Base-by-base conservation (phyloP, 139 green algal species). In the Ostreobium quekettii region DNA sequence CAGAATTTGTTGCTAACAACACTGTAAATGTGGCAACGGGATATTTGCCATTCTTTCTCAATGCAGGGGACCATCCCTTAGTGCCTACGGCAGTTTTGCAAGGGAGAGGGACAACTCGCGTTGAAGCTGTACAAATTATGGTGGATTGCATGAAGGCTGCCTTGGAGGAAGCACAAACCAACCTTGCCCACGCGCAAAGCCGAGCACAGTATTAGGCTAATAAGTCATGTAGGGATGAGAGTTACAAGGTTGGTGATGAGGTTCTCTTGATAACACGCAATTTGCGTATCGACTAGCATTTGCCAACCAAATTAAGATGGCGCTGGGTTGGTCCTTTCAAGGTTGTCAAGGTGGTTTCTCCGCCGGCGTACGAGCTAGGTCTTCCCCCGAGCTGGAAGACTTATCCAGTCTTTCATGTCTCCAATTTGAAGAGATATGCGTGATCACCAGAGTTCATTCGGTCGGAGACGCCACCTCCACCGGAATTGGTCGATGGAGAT, bases 1-100 rank as follows among this genome's bases (percentile, higher is more conserved):
- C 61, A n/a, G 71, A 83, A 65, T 78, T 78, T 57, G 66, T 68
- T 15, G 46, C 59, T 38, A 83, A 83, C 60, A 75, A 75, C 32
- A 31, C 60, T 1, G 2, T 24, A 1, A 53, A 76, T 19, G 31
- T 58, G 0, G 56, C 36, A 29, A 76, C 53, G 1, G 26, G 42
- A 3, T 36, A 68, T 6, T 62, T 58, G 6, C 73, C 73, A 0
- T 79, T 77, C 58, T 72, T 64, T 32, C 64, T 79, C 24, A 75
- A 74, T 7, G 48, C 71, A 65, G 49, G 77, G 66, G 2, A 46
- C 57, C 1, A 63, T 77, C 72, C 77, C 71, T 7, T n/a, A 29
- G 29, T n/a, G 15, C 8, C 19, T n/a, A 26, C 28, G 36, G 63
- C 46, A 4, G 63, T 70, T 71, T 47, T 48, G 30, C 29, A 19